Evolutionary conservation across 179 eudicot species (phyloP), one percentile per base, ranked within the genome.

Genomic region (Spinacia oleracea): DNA sequence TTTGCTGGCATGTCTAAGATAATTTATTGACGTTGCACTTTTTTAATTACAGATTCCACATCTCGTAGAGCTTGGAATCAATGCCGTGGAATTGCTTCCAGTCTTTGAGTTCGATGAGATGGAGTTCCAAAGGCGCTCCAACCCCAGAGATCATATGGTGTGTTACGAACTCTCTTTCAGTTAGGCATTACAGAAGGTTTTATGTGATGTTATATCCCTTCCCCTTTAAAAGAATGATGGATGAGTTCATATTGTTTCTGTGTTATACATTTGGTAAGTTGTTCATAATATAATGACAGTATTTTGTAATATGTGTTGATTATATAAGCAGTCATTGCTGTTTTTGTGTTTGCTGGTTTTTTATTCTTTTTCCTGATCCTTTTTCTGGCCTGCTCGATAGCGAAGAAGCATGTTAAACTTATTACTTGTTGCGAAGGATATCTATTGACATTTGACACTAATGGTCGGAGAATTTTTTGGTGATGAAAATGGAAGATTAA

Each of bases 91-190:
- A 77, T 84, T 97, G 89, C 89, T 92, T 69, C 99, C 99, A 45
- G 90, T 97, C 82, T 97, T 97, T 84, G 99, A 97, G 88, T 97
- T 91, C 77, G 99, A 97, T 86, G 99, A 97, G 83, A 87, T 97
- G 87, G 99, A 97, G 88, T 83, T 94, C 72, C 98, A 97, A 84
- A 86, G 99, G 88, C 89, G 88, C 48, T 90, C 91, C 38, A 94
- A 97, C 81, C 91, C 95, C 38, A 89, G 99, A 84, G 98, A 94
- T 83, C 99, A 94, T 87, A 78, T 97, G 99, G 99, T 97, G 84
- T 81, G 79, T 40, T 75, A 55, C 62, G 23, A 73, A 75, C 21
- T 34, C 29, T 77, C 48, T 56, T 50, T 31, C 42, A 32, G 21
- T 3, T 21, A 38, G 58, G 55, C 40, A 18, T 51, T 71, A 18